Evolutionary conservation across 495 filamentous ascomycete species (phyloP).

Genomic region (Podospora appendiculata): DNA sequence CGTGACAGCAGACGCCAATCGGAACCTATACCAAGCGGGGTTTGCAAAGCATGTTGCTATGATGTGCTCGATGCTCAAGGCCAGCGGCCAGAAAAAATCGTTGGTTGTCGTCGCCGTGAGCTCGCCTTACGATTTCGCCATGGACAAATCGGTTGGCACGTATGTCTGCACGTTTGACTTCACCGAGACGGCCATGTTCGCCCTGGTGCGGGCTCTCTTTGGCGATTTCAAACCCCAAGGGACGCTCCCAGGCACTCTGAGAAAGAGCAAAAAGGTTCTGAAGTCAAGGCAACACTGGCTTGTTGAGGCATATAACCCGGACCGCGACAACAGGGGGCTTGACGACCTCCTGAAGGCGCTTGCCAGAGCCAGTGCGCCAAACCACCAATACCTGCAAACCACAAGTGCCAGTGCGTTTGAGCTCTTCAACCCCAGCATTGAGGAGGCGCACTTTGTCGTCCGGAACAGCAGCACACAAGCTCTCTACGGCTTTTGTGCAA

Average conservation of each 20-base stretch:
- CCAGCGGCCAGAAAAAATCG: slow-evolving; percentile 56
- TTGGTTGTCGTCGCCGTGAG: slow-evolving; percentile 83
- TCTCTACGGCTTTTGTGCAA: slow-evolving; percentile 82
- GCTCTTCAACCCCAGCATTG: slow-evolving; percentile 55
- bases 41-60: slow-evolving; percentile 92
- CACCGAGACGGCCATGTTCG: slow-evolving; percentile 79
- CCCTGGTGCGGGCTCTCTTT: slow-evolving; percentile 72
- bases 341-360: slow-evolving; percentile 59
- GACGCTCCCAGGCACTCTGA: slow-evolving; percentile 68
- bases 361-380: slow-evolving; percentile 46
- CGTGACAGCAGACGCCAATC: slow-evolving; percentile 81
- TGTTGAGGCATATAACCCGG: slow-evolving; percentile 73
- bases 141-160: slow-evolving; percentile 76
- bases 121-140: slow-evolving; percentile 92
- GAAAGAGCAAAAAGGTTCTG: slow-evolving; percentile 71
- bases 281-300: slow-evolving; percentile 85
- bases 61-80: slow-evolving; percentile 62
- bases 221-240: slow-evolving; percentile 69
- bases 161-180: slow-evolving; percentile 94
- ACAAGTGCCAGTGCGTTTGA: slow-evolving; percentile 72
- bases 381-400: slow-evolving; percentile 53
- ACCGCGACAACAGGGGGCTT: slow-evolving; percentile 63
- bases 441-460: slow-evolving; percentile 81
- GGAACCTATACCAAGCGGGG: slow-evolving; percentile 82
- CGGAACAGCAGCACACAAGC: slow-evolving; percentile 84